A percentile compares a stretch with the other conserved stretches of the same genome.
Conservation (phyloP, 148 eudicot species). For the Camellia japonica region DNA sequence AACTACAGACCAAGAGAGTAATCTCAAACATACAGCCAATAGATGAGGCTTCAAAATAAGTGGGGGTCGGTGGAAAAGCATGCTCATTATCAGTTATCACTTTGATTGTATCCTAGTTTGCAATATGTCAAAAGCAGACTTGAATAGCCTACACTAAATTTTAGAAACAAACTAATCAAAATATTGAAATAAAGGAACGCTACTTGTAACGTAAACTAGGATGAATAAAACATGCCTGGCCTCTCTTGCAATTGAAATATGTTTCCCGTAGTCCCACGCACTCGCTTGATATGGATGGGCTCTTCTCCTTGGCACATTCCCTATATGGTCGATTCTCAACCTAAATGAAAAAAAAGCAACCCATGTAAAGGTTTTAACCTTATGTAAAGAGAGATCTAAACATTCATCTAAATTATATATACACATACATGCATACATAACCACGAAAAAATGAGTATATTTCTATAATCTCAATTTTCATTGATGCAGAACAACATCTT, state of each 20-base stretch:
- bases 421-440: too few species aligned
- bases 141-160: neutral
- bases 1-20: too few species aligned
- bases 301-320: constrained; percentile 89
- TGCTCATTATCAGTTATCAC: too few species aligned
- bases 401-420: neutral
- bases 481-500: neutral
- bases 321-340: constrained; percentile 66
- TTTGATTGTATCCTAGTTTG: neutral
- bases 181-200: neutral
- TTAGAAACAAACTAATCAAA: neutral
- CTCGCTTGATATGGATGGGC: constrained; percentile 72
- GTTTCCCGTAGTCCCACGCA: constrained; percentile 94
- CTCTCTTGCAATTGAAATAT: constrained; percentile 94
- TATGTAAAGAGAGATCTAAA: too few species aligned
- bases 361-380: too few species aligned
- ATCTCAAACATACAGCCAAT: too few species aligned
- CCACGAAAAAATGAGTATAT: too few species aligned
- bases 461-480: too few species aligned
- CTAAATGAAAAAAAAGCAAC: constrained; percentile 28
- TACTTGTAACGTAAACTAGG: neutral
- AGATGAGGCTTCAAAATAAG: too few species aligned
- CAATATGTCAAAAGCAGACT: neutral
- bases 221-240: constrained; percentile 52
- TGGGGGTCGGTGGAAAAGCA: too few species aligned